Base-by-base conservation (phyloP, 2,329 filamentous ascomycete genomes). In the Fusarium paranaense region DNA sequence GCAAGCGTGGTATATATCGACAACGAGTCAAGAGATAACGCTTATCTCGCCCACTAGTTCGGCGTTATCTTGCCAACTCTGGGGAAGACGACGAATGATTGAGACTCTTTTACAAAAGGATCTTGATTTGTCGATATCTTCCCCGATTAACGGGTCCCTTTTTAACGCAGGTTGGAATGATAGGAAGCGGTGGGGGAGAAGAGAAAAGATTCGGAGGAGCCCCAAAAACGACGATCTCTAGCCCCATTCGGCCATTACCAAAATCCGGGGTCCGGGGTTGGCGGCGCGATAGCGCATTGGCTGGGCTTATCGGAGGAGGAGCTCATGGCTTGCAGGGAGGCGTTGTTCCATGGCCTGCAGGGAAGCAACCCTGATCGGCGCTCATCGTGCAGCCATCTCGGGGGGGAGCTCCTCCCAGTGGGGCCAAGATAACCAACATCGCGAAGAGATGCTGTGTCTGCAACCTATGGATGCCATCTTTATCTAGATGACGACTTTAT, bases 331-430 rank as follows among this genome's bases (percentile, higher is more conserved):
- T 57, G 52, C 52, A 57, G 52, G 52, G 52, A 57, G 33, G 32
- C 27, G 50, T 33, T 42, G 40, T 50, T 50, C 45, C 54, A 58
- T 58, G 54, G 54, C 54, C 56, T 59, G 35, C 56, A 59, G 56
- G 33, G 56, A 30, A 33, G 20, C 42, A 50, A 30, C 45, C 22
- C 45, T 50, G 25, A 50, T 50, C 45, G 45, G 52, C 27, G 30
- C 32, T 20, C 50, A 59, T 59, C 35, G 25, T 35, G 57, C 35
- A 61, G 18, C 20, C 42, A 33, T 27, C 40, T 47, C 40, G 25
- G 33, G 47, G 63, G 45, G 35, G 66, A 69, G 66, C 66, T 69
- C 66, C 63, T 69, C 66, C 66, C 56, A 8, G 63, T 69, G 66
- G 66, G 64, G 58, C 66, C 27, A 11, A 20, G 40, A 61, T 38